Percentiles rank a stretch among this genome's conserved stretches.
phyloP scores from a whole-genome alignment of 352 stramenopile species.

The Blastocystis sp. region DNA sequence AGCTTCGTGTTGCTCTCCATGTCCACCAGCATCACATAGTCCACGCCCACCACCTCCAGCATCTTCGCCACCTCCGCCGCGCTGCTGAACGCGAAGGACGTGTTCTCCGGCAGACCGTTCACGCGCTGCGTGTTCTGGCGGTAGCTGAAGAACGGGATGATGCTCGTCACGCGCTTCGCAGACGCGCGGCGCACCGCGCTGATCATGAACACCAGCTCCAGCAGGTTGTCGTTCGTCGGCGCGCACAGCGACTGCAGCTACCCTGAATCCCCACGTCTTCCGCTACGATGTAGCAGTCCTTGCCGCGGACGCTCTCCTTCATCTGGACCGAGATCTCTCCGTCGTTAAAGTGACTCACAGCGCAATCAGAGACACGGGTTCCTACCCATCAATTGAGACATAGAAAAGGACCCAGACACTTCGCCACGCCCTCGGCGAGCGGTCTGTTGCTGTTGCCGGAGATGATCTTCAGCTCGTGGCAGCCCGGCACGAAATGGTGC shows the following conservation, averaged over 20 bases:
- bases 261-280: background rate
- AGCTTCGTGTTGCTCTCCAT: constrained; percentile 70
- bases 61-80: constrained; percentile 84
- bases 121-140: constrained; percentile 68
- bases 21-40: constrained; percentile 85
- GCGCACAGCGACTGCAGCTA: constrained; percentile 84
- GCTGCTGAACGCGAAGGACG: constrained; percentile 86
- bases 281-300: constrained; percentile 86
- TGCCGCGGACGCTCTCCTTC: constrained; percentile 84
- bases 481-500: constrained; percentile 85
- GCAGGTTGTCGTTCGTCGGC: constrained; percentile 89
- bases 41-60: constrained; percentile 84
- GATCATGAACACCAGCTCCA: constrained; percentile 89
- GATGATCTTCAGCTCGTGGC: constrained; percentile 87
- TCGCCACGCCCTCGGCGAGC: constrained; percentile 83
- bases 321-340: constrained; percentile 87
- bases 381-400: constrained; percentile 71
- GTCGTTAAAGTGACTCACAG: constrained; percentile 84
- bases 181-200: constrained; percentile 85
- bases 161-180: constrained; percentile 87
- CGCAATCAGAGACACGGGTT: constrained; percentile 82
- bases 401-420: constrained; percentile 73
- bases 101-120: constrained; percentile 21
- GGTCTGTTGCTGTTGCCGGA: constrained; percentile 84
- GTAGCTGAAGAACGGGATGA: constrained; percentile 82